Evolutionary conservation across 192 early-diverging fungal genomes (phyloP), one percentile per base, ranked within the genome.

Genomic region (Coemansia sp.): DNA sequence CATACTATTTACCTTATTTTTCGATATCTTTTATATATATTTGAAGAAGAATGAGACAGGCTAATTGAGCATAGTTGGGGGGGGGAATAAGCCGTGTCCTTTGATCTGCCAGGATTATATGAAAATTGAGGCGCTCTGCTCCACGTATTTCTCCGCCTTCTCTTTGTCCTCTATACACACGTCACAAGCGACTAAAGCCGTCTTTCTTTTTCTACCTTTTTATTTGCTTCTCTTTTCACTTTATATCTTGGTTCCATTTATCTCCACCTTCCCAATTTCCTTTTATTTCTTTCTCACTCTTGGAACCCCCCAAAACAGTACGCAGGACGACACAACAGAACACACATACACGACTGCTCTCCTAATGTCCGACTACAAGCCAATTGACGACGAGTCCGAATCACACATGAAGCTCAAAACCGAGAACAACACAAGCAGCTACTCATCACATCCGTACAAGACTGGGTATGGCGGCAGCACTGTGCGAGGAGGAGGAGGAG

Each of bases 381-480:
- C 77, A 64, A 73, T 79, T 64, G 65, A 59, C 71, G 71, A 73
- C 71, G 61, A 64, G 53, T 34, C 63, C 13, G 56, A 64, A 18
- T 4, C 69, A 57, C 67, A 68, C 9, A 25, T 12, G 21, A 28
- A 58, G 34, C 40, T 25, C 61, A 71, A 40, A 52, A 39, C 48
- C 9, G 58, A 68, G 42, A 65, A 69, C 53, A 55, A 52, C 43
- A 39, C 26, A 15, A 40, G 48, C 57, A 55, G 60, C 26, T 63
- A 61, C 40, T 66, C 77, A 49, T 74, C 71, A n/a, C 77, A 74
- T 34, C 77, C 77, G 52, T 79, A 79, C 65, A 70, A 51, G 52
- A 61, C 65, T 1, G 58, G 66, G 8, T 68, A 72, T 42, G 53
- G 58, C 25, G 49, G 45, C 43, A 37, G 42, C n/a, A 58, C 18